Evolutionary conservation across 108 stramenopile genomes (phyloP), one percentile per base, ranked within the genome.

Genomic region (Cyclotella kingstonii): DNA sequence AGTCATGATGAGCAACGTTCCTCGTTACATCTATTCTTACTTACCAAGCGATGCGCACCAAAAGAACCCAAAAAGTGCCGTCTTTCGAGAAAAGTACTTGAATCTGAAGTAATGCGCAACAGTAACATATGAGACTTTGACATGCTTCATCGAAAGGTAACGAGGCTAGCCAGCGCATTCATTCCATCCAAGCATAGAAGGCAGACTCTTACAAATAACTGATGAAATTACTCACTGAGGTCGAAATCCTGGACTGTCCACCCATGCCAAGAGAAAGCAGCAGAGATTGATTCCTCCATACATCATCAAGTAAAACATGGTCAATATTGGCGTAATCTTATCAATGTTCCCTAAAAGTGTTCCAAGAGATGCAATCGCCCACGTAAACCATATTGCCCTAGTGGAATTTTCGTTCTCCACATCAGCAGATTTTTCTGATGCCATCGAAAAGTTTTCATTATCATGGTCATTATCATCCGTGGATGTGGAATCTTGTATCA

Each of bases 301-400:
- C 76, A 83, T 87, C 38, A 82, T 52, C 29, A 91, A 58, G 77
- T 86, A 91, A 51, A 87, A 84, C 66, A 86, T 77, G 35, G 85
- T 84, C 58, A 88, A 73, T 41, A 87, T 54, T 15, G 90, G 86
- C 19, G 87, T 84, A 62, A 91, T 88, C 49, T 58, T 64, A 78
- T 91, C 82, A 35, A 91, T 70, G 44, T 83, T 81, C 9, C 90
- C 90, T 2, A 82, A 68, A n/a, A 86, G 63, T 8, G 66, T 60
- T 0, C 70, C 61, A n/a, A 81, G 18, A 10, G 48, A 53, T 0
- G 80, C 80, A 28, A 81, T 61, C 34, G 66, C 48, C 80, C 80
- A 81, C 2, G 80, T 76, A 36, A 80, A 56, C 70, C 63, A 67
- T 1, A 81, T 30, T 5, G 78, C 84, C n/a, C 79, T 41, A n/a